Percentiles rank a stretch among this genome's conserved stretches.
Evolutionary conservation across 176 grass and related monocot genomes (phyloP).

Genomic region (Hsuehochloa calcarea): DNA sequence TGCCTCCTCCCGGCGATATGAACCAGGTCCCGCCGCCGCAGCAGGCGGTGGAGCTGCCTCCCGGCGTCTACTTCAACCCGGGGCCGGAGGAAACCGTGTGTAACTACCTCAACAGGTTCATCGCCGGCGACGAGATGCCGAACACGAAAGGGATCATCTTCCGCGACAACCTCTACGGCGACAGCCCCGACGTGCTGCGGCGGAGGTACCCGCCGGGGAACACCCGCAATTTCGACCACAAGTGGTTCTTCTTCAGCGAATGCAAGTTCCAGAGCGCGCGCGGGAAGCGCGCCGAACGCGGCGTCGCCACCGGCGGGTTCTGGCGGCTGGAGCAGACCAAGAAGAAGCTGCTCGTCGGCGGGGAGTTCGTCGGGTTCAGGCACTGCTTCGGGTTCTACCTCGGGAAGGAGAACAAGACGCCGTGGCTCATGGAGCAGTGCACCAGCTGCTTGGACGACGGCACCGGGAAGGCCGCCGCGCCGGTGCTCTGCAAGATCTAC

Average conservation of each 20-base stretch:
- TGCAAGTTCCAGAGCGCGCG: background rate
- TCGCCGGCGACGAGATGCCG: background rate
- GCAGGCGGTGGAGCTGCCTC: background rate
- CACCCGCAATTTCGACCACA: background rate
- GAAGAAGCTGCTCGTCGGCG: background rate
- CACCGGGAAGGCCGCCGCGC: too few species aligned
- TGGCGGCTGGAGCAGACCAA: slow-evolving; percentile 3
- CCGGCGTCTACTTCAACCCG: slow-evolving; percentile 30
- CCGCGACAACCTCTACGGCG: background rate
- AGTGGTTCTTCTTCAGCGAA: slow-evolving; percentile 14
- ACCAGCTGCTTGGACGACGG: background rate
- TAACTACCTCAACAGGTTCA: background rate
- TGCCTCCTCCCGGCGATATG: too few species aligned
- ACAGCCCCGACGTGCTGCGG: background rate
- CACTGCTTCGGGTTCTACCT: slow-evolving; percentile 1
- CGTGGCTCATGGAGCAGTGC: slow-evolving; percentile 39
- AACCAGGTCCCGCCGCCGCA: background rate
- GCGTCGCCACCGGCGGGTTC: background rate
- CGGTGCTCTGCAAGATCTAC: slow-evolving; percentile 17
- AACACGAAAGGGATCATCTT: background rate
- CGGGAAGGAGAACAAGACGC: background rate
- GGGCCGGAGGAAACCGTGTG: background rate
- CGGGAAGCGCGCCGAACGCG: background rate
- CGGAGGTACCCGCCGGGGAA: background rate
- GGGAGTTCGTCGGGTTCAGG: background rate